Evolutionary conservation across 495 filamentous ascomycete genomes (phyloP).

Genomic region (Cercophora newfieldiana): DNA sequence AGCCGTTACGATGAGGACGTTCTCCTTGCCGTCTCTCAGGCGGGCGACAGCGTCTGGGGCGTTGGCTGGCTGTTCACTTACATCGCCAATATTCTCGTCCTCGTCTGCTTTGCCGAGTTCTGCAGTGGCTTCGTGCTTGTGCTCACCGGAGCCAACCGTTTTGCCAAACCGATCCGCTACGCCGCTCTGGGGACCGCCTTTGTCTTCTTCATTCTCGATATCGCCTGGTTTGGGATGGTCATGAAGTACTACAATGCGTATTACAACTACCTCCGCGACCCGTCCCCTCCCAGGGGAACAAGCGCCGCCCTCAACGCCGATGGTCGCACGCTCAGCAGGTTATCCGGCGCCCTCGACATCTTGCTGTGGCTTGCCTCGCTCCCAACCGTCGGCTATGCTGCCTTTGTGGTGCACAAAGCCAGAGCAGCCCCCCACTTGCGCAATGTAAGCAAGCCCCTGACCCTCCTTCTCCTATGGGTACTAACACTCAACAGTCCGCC

Average conservation of each 20-base stretch:
- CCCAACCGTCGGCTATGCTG: constrained; percentile 3
- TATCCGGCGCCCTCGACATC: constrained; percentile 12
- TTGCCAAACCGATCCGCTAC: constrained; percentile 5
- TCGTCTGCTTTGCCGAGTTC: constrained; percentile 27
- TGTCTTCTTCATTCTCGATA: constrained; percentile 17
- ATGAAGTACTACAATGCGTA: background rate
- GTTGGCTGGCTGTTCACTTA: constrained; percentile 8
- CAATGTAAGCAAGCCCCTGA: constrained; percentile 9
- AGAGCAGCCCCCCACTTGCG: constrained; percentile 4
- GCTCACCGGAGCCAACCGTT: background rate
- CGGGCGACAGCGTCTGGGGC: background rate
- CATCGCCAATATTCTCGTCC: constrained; percentile 22
- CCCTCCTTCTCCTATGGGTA: background rate
- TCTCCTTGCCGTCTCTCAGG: background rate
- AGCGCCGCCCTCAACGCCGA: background rate
- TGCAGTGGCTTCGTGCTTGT: constrained; percentile 23
- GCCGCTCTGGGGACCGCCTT: background rate
- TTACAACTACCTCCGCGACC: background rate
- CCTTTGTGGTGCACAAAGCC: constrained; percentile 16
- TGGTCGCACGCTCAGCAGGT: background rate
- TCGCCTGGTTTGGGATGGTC: constrained; percentile 6
- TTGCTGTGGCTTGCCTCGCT: constrained; percentile 25
- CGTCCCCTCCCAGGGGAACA: background rate
- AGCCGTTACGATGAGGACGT: background rate
- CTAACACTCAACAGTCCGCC: constrained; percentile 13